These are phyloP conservation scores for Phaeosphaeriaceae sp. DNA, from an alignment of 2,329 filamentous ascomycete genomes.

Conservation along the genomic window DNA sequence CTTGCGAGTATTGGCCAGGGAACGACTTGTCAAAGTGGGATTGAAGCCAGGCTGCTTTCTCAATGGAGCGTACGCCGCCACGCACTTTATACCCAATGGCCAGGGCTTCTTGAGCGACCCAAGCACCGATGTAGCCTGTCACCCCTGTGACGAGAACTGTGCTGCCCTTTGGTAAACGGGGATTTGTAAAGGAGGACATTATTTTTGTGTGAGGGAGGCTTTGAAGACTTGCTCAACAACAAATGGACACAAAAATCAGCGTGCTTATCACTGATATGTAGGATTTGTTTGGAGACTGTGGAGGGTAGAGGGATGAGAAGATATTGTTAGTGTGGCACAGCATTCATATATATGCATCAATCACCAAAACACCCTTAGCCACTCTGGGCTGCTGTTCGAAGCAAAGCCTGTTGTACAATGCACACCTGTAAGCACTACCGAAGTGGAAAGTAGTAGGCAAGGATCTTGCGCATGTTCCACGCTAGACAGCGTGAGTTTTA, in stretches of 20 bases:
- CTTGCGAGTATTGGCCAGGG: conserved; percentile 17
- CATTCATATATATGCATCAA: background rate
- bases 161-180: conserved; percentile 9
- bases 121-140: conserved; percentile 28
- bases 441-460: background rate
- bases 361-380: background rate
- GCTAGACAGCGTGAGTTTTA: background rate
- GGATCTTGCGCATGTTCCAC: background rate
- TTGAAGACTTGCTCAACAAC: background rate
- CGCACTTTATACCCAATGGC: conserved; percentile 29
- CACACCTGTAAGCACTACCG: background rate
- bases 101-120: conserved; percentile 25
- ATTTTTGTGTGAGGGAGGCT: too few species aligned
- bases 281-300: too few species aligned
- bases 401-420: too few species aligned
- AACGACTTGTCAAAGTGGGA: conserved; percentile 21
- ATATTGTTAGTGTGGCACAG: too few species aligned
- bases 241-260: too few species aligned
- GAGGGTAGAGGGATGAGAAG: too few species aligned
- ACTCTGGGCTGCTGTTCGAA: background rate
- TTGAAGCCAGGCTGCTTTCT: conserved; percentile 23
- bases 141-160: conserved; percentile 30
- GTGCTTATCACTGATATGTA: too few species aligned
- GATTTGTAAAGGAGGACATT: conserved; percentile 6
- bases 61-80: conserved; percentile 24